Base-by-base conservation (phyloP, 768 basidiomycete genomes). In the Galerina marginata region DNA sequence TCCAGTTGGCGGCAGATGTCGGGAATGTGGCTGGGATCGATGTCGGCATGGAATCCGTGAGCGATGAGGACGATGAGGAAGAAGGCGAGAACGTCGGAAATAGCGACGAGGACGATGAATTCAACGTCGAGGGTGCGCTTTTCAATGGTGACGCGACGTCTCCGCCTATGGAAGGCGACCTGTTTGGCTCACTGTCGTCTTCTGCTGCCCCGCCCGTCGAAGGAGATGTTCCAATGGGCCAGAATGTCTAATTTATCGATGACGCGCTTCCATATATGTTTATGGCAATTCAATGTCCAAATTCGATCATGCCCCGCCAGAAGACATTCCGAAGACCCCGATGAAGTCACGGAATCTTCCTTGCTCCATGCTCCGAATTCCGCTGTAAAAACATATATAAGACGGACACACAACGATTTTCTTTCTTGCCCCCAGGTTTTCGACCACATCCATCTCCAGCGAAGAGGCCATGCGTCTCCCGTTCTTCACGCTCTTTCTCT, bases 101-200 rank as follows among this genome's bases (percentile, higher is more conserved):
- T 58, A 68, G 75, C 65, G 60, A 68, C 26, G 68, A 71, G 40
- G 68, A 72, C 16, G 71, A 71, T 42, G 69, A 70, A 60, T 66
- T 64, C 44, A 66, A 76, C 36, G 68, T 76, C 11, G 74, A 79
- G 64, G 73, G 70, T 25, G 74, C 72, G 7, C 65, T 77, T 20
- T 69, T 76, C 39, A 66, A 73, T 60, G 63, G 65, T 40, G 61
- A 64, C 37, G 60, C 61, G 16, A 68, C 62, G 2, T 65, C 66
- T 15, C 67, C 74, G 20, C 66, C 69, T 2, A 60, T 47, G 11
- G 26, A 63, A 60, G 56, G 62, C 47, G 45, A 62, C 51, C 12
- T 51, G 11, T 63, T 63, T 58, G 54, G 60, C 29, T 53, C 48
- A 29, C 25, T 61, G 42, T 47, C 54, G 23, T 37, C 42, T 37